Evolutionary conservation across 495 filamentous ascomycete genomes (phyloP).

Genomic region (Beverwykella pulmonaria): DNA sequence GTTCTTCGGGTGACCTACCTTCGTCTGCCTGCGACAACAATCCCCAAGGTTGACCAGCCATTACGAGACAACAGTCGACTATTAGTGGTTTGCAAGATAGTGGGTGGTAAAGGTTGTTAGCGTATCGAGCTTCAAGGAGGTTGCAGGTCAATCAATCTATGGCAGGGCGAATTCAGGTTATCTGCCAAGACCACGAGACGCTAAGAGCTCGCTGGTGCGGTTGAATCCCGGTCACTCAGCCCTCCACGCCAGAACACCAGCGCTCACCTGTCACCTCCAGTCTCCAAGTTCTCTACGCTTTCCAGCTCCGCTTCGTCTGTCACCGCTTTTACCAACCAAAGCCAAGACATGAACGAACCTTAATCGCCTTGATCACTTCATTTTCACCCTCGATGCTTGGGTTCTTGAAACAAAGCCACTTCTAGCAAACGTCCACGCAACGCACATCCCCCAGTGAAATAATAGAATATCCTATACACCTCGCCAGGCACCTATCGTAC

Average conservation of each 20-base stretch:
- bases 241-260: too few species aligned
- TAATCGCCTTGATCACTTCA: background rate
- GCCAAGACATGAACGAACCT: background rate
- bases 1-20: slow-evolving; percentile 8
- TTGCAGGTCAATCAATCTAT: too few species aligned
- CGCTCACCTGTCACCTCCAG: background rate
- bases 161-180: too few species aligned
- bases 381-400: background rate
- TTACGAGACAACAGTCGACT: background rate
- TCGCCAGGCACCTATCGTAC: too few species aligned
- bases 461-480: background rate
- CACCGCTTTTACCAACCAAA: background rate
- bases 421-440: background rate
- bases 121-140: too few species aligned
- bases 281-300: background rate
- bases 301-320: background rate
- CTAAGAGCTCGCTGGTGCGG: background rate
- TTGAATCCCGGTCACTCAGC: background rate
- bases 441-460: background rate
- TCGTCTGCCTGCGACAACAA: slow-evolving; percentile 33
- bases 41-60: slow-evolving; percentile 9
- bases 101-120: too few species aligned
- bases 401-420: background rate
- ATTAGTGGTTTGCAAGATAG: background rate
- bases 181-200: too few species aligned